Conservation (phyloP, 805 yeast species). For the Metschnikowia arizonensis region DNA sequence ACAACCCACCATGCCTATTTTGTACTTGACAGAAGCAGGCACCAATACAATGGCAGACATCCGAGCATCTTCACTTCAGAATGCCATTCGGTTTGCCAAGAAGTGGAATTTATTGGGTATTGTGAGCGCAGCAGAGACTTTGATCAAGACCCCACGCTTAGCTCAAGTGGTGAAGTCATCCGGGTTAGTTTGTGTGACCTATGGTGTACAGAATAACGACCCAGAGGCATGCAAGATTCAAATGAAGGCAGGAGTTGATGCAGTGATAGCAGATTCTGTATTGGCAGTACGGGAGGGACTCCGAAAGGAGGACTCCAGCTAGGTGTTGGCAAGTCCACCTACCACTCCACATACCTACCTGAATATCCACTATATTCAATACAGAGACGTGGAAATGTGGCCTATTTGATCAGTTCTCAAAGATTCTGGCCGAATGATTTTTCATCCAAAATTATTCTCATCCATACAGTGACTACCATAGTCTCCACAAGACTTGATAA, state of each 20-base stretch:
- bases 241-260: constrained; percentile 94
- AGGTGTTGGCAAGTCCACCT: too few species aligned
- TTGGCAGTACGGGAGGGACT: constrained; percentile 87
- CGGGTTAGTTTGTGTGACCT: constrained; percentile 90
- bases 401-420: too few species aligned
- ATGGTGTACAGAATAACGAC: constrained; percentile 78
- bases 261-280: constrained; percentile 95
- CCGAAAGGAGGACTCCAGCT: constrained; percentile 23
- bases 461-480: too few species aligned
- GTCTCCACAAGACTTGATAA: too few species aligned
- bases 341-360: too few species aligned
- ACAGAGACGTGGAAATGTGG: too few species aligned
- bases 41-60: constrained; percentile 83
- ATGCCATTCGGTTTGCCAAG: constrained; percentile 84
- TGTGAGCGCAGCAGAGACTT: constrained; percentile 82
- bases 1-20: constrained; percentile 89
- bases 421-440: too few species aligned
- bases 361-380: too few species aligned
- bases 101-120: constrained; percentile 90
- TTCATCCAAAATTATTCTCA: too few species aligned
- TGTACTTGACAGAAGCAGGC: constrained; percentile 87
- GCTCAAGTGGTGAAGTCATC: constrained; percentile 87
- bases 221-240: constrained; percentile 82
- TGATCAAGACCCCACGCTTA: constrained; percentile 84
- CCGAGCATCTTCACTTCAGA: constrained; percentile 82